These are phyloP conservation scores for Ophiocordyceps sinensis DNA, from an alignment of 2,329 filamentous ascomycete species.

Conservation along the genomic window DNA sequence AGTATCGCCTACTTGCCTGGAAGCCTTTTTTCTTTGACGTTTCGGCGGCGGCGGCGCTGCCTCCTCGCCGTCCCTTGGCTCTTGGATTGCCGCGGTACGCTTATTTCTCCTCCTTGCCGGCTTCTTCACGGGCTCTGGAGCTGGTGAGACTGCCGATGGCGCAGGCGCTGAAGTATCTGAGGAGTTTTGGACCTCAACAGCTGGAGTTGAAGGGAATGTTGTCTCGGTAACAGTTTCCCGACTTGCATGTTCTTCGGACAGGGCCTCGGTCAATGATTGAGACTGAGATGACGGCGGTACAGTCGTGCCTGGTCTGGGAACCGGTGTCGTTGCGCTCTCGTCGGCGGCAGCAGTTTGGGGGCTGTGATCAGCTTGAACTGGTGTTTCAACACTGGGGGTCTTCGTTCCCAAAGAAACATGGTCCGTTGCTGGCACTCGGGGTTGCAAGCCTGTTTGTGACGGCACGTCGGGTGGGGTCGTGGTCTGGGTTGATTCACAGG, in stretches of 20 bases:
- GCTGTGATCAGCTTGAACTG: background rate
- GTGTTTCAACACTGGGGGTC: too few species aligned
- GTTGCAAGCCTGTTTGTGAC: too few species aligned
- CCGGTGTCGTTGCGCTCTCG: background rate
- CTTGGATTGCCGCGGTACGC: background rate
- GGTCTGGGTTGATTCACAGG: too few species aligned
- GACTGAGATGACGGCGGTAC: background rate
- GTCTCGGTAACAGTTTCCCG: background rate
- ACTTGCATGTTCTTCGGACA: background rate
- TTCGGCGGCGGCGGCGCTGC: conserved; percentile 14
- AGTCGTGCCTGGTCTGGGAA: background rate
- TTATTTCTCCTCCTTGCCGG: background rate
- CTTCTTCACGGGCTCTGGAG: conserved; percentile 1
- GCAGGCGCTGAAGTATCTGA: background rate
- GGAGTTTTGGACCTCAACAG: background rate
- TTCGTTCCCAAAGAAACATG: too few species aligned
- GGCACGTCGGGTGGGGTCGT: too few species aligned
- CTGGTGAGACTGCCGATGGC: conserved; percentile 1
- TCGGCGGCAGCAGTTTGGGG: background rate
- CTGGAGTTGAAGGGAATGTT: background rate
- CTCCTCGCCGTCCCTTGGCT: conserved; percentile 5
- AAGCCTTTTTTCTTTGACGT: conserved; percentile 17
- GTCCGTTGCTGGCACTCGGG: too few species aligned
- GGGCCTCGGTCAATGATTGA: background rate
- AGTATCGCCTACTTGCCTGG: conserved; percentile 8